phyloP scores from a whole-genome alignment of 1,284 basidiomycete genomes.

The Anthracocystis setariae region DNA sequence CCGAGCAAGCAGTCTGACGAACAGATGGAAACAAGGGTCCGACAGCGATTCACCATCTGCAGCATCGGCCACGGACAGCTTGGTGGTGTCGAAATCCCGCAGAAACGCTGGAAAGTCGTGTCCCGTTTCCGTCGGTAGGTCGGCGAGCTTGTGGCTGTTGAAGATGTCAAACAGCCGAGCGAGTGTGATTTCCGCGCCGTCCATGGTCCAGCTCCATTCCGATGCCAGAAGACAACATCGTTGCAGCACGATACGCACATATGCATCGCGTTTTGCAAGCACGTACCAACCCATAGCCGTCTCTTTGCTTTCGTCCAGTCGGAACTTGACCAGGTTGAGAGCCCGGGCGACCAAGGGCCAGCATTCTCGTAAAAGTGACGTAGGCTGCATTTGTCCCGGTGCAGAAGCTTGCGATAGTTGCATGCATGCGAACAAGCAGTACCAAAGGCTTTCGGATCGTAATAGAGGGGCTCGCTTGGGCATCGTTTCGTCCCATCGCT shows the following conservation, averaged over 20 bases:
- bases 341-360: constrained; percentile 73
- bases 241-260: constrained; percentile 78
- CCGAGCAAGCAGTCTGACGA: constrained; percentile 79
- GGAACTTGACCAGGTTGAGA: constrained; percentile 70
- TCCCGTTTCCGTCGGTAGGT: constrained; percentile 77
- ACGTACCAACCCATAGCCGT: constrained; percentile 69
- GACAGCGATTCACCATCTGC: constrained; percentile 66
- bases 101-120: constrained; percentile 84
- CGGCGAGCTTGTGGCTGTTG: constrained; percentile 80
- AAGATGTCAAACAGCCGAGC: constrained; percentile 80
- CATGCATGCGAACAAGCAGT: constrained; percentile 76
- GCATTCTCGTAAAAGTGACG: constrained; percentile 72
- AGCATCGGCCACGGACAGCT: constrained; percentile 10
- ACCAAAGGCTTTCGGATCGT: constrained; percentile 74
- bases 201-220: constrained; percentile 78
- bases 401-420: constrained; percentile 81
- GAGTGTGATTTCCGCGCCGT: constrained; percentile 74
- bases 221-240: constrained; percentile 79
- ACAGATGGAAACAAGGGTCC: constrained; percentile 82
- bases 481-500: constrained; percentile 51
- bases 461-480: constrained; percentile 72
- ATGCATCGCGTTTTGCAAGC: constrained; percentile 77
- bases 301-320: constrained; percentile 73
- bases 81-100: constrained; percentile 69
- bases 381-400: constrained; percentile 72